Conservation (phyloP, 768 basidiomycete genomes). For the Naematelia encephala region DNA sequence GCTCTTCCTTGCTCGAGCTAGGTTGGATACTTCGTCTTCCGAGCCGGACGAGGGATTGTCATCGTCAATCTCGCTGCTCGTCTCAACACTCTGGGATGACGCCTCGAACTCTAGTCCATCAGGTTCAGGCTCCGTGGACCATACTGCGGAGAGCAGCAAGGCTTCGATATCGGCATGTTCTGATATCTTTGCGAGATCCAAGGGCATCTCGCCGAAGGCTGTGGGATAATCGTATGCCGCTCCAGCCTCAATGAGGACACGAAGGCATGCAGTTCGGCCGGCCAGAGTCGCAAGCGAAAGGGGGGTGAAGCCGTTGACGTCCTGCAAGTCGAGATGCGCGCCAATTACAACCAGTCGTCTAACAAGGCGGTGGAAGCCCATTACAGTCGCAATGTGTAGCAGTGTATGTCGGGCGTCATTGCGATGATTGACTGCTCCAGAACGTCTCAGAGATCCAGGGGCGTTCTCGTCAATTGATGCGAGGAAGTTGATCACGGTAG, state of each 20-base stretch:
- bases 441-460: conserved; percentile 54
- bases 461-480: conserved; percentile 63
- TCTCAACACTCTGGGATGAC: conserved; percentile 9
- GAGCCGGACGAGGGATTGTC: conserved; percentile 46
- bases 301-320: conserved; percentile 85
- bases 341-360: conserved; percentile 67
- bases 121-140: conserved; percentile 27
- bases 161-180: conserved; percentile 50
- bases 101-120: conserved; percentile 1
- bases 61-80: conserved; percentile 34
- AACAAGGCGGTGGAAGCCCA: conserved; percentile 69
- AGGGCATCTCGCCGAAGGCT: conserved; percentile 49
- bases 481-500: conserved; percentile 73
- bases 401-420: conserved; percentile 76
- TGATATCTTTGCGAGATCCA: conserved; percentile 50
- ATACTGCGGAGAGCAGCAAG: conserved; percentile 42
- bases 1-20: conserved; percentile 8
- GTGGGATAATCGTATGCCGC: conserved; percentile 59
- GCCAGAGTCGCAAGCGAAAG: conserved; percentile 77
- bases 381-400: conserved; percentile 78
- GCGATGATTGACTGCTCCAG: conserved; percentile 65
- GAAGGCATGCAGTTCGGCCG: conserved; percentile 63
- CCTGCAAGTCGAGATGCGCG: conserved; percentile 76
- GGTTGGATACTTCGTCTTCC: conserved; percentile 23
- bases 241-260: conserved; percentile 69